Base-by-base conservation (phyloP, 1,284 basidiomycete species). In the Tausonia pullulans region DNA sequence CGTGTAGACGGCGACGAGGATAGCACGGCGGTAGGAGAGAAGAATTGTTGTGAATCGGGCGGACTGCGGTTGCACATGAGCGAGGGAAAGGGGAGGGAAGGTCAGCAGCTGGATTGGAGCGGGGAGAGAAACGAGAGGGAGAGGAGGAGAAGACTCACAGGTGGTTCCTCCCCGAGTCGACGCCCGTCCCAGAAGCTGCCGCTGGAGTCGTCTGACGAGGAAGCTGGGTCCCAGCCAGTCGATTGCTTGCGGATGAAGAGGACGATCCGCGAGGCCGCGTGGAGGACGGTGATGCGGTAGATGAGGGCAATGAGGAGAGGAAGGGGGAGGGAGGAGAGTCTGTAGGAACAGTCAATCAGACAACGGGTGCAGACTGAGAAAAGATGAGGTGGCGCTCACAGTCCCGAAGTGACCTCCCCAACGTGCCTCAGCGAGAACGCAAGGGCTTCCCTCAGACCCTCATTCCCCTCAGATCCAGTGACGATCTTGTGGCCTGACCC, bases 241-340 rank as follows among this genome's bases (percentile, higher is more conserved):
- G 72, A 72, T 77, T 86, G 27, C 78, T 84, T 62, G 79, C 85
- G 59, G 83, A 90, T 75, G 79, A 81, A 70, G 84, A 85, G 78
- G 80, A 85, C 75, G 69, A 95, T 90, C 56, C 84, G 83, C 8
- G 89, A 90, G 3, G 90, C 90, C 62, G 88, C 79, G 69, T 94
- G 88, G n/a, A 95, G 77, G 44, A 95, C 86, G 8, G 83, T 79
- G 16, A 94, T 79, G 50, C 92, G 85, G 75, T 91, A 95, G 40
- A 88, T 77, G 27, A 96, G 81, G 8, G 88, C 87, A 53, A 91
- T 81, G 3, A 95, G 48, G 6, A 50, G 43, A 5, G 57, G 55
- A 7, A 61, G 55, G 9, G 61, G 41, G 4, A 51, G 57, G 4
- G 39, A 62, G 49, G 41, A 39, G 41, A 52, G 53, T 39, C 60